Conservation (phyloP, 345 rosid species). For the Laguncularia racemosa region DNA sequence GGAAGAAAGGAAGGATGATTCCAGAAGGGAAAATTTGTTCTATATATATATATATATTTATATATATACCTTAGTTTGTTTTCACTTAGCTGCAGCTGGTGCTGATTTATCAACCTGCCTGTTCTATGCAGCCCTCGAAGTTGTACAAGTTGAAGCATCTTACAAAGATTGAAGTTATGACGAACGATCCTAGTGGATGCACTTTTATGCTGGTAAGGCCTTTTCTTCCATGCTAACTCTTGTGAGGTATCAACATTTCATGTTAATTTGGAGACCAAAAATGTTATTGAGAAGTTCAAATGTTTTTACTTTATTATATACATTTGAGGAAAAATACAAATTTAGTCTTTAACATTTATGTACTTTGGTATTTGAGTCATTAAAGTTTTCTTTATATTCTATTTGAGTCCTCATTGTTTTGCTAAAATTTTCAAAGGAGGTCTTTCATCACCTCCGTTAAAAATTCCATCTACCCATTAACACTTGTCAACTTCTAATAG, state of each 20-base stretch:
- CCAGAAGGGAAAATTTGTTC: background rate
- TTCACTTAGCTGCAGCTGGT: background rate
- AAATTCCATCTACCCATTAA: no score
- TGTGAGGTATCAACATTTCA: background rate
- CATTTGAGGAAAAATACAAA: no score
- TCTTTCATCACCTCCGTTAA: no score
- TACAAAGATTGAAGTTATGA: conserved; percentile 84
- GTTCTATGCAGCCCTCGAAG: conserved; percentile 71
- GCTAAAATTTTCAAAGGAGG: no score
- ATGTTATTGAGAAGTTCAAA: background rate
- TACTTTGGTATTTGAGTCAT: no score
- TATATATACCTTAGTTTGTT: background rate
- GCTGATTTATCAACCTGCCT: conserved; percentile 10
- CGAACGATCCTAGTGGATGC: conserved; percentile 96
- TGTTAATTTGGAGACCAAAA: background rate
- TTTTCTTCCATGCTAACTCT: background rate
- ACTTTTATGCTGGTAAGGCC: conserved; percentile 79
- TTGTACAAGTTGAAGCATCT: conserved; percentile 95
- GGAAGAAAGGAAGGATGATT: no score
- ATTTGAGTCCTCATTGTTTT: no score
- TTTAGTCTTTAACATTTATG: no score
- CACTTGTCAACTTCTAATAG: no score
- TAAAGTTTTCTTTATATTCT: no score
- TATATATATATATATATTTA: background rate
- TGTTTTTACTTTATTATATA: no score